phyloP scores from a whole-genome alignment of 768 basidiomycete genomes.

The Leccinum uliginosum region DNA sequence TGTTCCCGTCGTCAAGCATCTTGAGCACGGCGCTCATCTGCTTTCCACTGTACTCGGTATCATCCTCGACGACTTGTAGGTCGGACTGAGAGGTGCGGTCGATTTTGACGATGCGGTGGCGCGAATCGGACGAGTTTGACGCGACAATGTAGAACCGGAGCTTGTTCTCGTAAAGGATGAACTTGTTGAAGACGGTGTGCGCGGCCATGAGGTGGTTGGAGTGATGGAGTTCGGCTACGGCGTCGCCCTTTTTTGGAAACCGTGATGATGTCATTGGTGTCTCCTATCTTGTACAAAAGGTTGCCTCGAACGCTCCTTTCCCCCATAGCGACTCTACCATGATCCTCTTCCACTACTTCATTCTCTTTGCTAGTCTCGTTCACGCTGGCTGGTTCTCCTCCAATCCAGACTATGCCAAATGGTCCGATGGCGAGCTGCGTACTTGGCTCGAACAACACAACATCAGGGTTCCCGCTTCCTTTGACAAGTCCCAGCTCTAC shows the following conservation, averaged over 20 bases:
- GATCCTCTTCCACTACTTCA: slow-evolving; percentile 13
- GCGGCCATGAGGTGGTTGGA: slow-evolving; percentile 1
- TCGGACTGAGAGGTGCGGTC: slow-evolving; percentile 80
- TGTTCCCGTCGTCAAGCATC: slow-evolving; percentile 96
- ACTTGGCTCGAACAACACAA: slow-evolving; percentile 68
- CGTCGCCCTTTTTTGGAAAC: slow-evolving; percentile 6
- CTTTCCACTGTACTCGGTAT: slow-evolving; percentile 80
- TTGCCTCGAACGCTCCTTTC: neutral
- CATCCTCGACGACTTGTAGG: slow-evolving; percentile 79
- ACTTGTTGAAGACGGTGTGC: slow-evolving; percentile 56
- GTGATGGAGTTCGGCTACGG: neutral
- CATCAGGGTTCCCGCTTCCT: slow-evolving; percentile 48
- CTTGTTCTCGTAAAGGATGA: slow-evolving; percentile 90
- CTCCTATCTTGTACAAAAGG: slow-evolving; percentile 13
- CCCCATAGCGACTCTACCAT: slow-evolving; percentile 4
- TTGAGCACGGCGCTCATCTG: slow-evolving; percentile 89
- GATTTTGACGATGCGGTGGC: slow-evolving; percentile 90
- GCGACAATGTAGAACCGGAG: slow-evolving; percentile 90
- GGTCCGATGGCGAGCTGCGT: slow-evolving; percentile 63
- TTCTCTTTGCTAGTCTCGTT: slow-evolving; percentile 34
- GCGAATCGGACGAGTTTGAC: slow-evolving; percentile 81
- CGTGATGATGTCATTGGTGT: slow-evolving; percentile 24
- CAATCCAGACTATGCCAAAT: slow-evolving; percentile 38
- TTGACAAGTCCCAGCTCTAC: slow-evolving; percentile 36
- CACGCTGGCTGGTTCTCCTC: slow-evolving; percentile 51